Conservation (phyloP, 352 stramenopile genomes). For the Thraustotheca clavata region DNA sequence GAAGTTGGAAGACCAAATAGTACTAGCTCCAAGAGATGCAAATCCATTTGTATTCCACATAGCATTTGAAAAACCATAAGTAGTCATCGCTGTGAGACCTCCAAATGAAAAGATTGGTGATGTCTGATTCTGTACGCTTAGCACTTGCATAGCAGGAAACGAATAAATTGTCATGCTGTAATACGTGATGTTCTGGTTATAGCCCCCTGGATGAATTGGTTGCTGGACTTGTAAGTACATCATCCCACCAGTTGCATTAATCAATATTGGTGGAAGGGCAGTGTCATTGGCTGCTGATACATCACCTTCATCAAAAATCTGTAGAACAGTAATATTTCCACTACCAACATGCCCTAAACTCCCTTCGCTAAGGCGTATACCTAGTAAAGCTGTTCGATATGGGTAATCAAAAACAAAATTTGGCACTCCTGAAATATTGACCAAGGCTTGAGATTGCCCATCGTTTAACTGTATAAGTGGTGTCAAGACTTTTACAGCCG, state of each 20-base stretch:
- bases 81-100: conserved; percentile 23
- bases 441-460: not conserved
- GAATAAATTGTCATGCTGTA: not conserved
- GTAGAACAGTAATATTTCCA: not conserved
- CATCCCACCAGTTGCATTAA: not conserved
- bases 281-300: not conserved
- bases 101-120: conserved; percentile 28
- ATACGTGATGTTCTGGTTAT: not conserved
- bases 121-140: conserved; percentile 21
- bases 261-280: not conserved
- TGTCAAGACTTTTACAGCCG: not conserved
- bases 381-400: not conserved
- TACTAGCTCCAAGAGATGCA: not conserved
- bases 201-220: not conserved
- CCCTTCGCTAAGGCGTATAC: not conserved
- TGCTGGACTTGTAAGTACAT: not conserved
- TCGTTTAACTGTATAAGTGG: not conserved
- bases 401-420: not conserved
- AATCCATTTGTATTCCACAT: conserved; percentile 14
- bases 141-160: not conserved
- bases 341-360: not conserved
- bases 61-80: conserved; percentile 25
- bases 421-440: not conserved
- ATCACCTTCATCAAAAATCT: conserved; percentile 6
- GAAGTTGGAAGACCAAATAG: not conserved